Base-by-base conservation (phyloP, 2,329 filamentous ascomycete species). In the Mycosphaerella sp. region DNA sequence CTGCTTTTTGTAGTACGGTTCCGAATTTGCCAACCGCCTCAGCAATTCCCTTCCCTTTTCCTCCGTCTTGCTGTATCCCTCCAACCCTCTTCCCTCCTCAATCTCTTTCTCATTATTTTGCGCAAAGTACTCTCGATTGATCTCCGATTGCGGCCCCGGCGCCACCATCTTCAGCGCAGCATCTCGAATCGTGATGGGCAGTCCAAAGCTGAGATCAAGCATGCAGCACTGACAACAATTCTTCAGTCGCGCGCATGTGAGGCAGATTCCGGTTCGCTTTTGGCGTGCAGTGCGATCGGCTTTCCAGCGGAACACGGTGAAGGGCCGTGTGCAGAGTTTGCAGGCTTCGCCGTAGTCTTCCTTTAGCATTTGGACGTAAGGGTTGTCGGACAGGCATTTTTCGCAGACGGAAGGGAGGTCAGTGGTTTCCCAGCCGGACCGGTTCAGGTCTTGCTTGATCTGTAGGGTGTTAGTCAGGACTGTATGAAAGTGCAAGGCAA, bases 161-260 rank as follows among this genome's bases (percentile, higher is more conserved):
- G 91, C 90, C 37, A 97, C 87, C 86, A 98, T 95, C 75, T 97
- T 97, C 57, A 98, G 77, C 4, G 94, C 93, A 2, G 93, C 93
- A 75, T 98, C 93, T 66, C 93, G 84, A 52, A 98, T 87, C 12
- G 90, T 87, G 65, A 98, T 95, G 9, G 93, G 93, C 25, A 98
- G 77, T 18, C 93, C 94, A 66, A 97, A 98, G 10, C 88, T 91
- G 54, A 98, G 75, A 77, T 98, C 93, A 47, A 98, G 84, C 89
- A 97, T 97, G 75, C 93, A 98, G 73, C 86, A 91, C 75, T 98
- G 93, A 67, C 93, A 98, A 75, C 93, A 97, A 75, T 98, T 98
- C 73, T 98, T 98, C 60, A 97, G 79, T 6, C 93, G 86, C 17
- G 93, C 91, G 75, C 93, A 98, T 36, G 93, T 98, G 18, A 98